phyloP scores from a whole-genome alignment of 352 stramenopile species.

The Globisporangium nagaii region DNA sequence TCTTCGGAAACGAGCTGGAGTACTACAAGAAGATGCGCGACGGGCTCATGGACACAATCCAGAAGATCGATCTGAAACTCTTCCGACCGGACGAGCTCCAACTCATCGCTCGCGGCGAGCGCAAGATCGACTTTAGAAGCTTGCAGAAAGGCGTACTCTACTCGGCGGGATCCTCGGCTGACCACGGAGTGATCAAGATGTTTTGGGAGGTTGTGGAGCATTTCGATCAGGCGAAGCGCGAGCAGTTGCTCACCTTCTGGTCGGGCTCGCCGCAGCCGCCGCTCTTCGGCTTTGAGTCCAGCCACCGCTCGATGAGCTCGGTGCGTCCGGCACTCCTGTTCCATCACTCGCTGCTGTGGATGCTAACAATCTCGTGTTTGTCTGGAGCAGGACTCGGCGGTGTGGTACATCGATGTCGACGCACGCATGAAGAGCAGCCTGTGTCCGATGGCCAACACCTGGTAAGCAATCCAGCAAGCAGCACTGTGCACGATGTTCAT shows the following conservation, averaged over 20 bases:
- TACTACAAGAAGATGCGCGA: constrained; percentile 61
- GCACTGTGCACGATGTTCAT: background rate
- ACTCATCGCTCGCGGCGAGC: constrained; percentile 39
- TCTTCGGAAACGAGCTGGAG: constrained; percentile 50
- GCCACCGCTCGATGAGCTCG: constrained; percentile 43
- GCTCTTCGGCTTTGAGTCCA: constrained; percentile 67
- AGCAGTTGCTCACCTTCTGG: constrained; percentile 75
- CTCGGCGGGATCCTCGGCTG: constrained; percentile 34
- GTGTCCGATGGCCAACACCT: constrained; percentile 75
- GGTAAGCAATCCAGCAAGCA: constrained; percentile 24
- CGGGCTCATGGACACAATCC: constrained; percentile 55
- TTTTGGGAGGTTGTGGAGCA: constrained; percentile 66
- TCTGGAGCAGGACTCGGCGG: constrained; percentile 36
- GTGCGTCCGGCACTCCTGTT: constrained; percentile 18
- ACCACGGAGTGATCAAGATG: constrained; percentile 32
- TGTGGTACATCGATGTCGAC: constrained; percentile 73
- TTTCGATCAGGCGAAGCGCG: constrained; percentile 46
- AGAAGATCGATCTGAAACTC: constrained; percentile 42
- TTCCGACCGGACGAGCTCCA: constrained; percentile 55
- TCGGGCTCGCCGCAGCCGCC: constrained; percentile 59
- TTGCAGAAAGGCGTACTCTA: constrained; percentile 62
- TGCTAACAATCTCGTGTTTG: background rate
- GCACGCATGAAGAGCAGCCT: constrained; percentile 28
- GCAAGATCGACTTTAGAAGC: constrained; percentile 39
- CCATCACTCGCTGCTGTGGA: background rate